phyloP scores from a whole-genome alignment of 345 rosid genomes.

The Jatropha curcas region DNA sequence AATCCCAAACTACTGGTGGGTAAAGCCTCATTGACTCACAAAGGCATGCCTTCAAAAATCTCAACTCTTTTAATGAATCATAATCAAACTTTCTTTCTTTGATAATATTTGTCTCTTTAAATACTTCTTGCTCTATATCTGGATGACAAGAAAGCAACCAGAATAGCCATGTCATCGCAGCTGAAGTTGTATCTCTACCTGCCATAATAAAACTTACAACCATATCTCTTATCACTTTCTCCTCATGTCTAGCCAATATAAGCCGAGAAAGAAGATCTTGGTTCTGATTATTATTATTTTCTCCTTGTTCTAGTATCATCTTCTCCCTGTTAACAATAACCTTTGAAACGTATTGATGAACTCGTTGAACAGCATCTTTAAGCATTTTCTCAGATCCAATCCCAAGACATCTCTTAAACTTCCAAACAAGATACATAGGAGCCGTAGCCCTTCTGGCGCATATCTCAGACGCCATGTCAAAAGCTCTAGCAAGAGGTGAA shows the following conservation, averaged over 20 bases:
- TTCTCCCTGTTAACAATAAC: slow-evolving; percentile 19
- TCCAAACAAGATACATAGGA: slow-evolving; percentile 28
- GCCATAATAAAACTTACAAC: slow-evolving; percentile 33
- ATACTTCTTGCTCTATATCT: slow-evolving; percentile 16
- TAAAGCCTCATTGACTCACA: slow-evolving; percentile 38
- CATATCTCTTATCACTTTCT: slow-evolving; percentile 27
- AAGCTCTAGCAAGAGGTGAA: slow-evolving; percentile 23
- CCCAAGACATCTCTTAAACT: slow-evolving; percentile 34
- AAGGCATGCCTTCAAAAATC: slow-evolving; percentile 26
- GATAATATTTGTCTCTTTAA: slow-evolving; percentile 8
- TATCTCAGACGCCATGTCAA: slow-evolving; percentile 28
- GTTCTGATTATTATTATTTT: not conserved
- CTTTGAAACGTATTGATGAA: slow-evolving; percentile 18
- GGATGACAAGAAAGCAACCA: slow-evolving; percentile 28
- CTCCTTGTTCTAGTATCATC: slow-evolving; percentile 2
- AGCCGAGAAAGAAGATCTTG: slow-evolving; percentile 34
- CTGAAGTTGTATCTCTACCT: slow-evolving; percentile 37
- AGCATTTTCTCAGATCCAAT: slow-evolving; percentile 33
- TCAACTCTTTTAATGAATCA: slow-evolving; percentile 24
- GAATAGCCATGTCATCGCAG: slow-evolving; percentile 39
- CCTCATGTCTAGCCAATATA: slow-evolving; percentile 23
- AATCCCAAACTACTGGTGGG: slow-evolving; percentile 39
- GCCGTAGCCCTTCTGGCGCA: slow-evolving; percentile 29
- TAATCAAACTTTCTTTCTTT: slow-evolving; percentile 7
- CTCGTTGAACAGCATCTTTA: slow-evolving; percentile 21